These are phyloP conservation scores for Monilinia polystroma DNA, from an alignment of 2,329 filamentous ascomycete species.

Conservation along the genomic window DNA sequence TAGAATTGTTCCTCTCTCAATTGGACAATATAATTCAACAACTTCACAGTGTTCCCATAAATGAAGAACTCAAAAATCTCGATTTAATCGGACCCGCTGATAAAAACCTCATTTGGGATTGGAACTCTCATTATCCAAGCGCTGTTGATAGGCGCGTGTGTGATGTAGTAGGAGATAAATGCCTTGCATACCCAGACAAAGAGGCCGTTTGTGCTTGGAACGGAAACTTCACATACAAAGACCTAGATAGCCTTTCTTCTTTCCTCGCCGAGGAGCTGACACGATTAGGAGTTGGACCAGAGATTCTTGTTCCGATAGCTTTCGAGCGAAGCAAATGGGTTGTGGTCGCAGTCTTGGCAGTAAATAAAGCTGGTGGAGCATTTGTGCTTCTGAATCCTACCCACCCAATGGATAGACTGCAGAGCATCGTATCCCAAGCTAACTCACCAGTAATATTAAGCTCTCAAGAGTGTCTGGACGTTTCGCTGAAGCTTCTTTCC, in stretches of 20 bases:
- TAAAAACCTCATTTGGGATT: neutral
- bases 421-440: conserved; percentile 18
- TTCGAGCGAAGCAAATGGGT: conserved; percentile 32
- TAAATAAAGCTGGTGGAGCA: conserved; percentile 35
- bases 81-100: neutral
- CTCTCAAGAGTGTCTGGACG: neutral
- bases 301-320: conserved; percentile 26
- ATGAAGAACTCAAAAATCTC: neutral
- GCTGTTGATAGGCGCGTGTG: conserved; percentile 18
- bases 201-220: conserved; percentile 20
- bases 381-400: conserved; percentile 37
- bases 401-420: conserved; percentile 7
- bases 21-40: neutral
- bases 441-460: conserved; percentile 23
- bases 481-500: neutral
- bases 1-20: neutral
- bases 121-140: neutral
- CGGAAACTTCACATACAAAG: conserved; percentile 31
- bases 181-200: neutral
- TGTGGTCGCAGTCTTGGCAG: conserved; percentile 33
- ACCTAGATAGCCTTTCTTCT: conserved; percentile 30
- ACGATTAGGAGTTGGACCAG: conserved; percentile 26
- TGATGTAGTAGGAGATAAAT: conserved; percentile 23
- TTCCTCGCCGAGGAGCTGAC: conserved; percentile 27
- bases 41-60: neutral